Evolutionary conservation across 176 grass and related monocot genomes (phyloP), one percentile per base, ranked within the genome.

Genomic region (Aegilops sharonensis): DNA sequence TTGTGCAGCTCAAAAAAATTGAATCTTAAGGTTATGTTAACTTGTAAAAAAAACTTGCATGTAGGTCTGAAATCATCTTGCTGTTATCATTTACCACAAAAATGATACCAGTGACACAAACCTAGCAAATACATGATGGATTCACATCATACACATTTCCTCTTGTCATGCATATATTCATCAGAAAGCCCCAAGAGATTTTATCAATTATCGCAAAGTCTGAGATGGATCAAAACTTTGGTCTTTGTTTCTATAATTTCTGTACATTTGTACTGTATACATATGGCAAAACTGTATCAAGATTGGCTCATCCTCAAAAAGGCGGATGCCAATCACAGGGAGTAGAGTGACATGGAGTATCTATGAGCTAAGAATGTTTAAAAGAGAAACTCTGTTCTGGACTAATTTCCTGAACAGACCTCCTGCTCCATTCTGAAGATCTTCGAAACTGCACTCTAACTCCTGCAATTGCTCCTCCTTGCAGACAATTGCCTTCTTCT

Each of bases 391-490:
- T 45, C 72, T 83, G 42, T 14, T 43, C 52, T 88, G 80, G 80
- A 88, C 42, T 62, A 88, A 14, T 68, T 21, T 64, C 63, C 73
- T 63, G 36, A 89, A 84, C 17, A 79, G 21, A 42, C 9, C 13
- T 29, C 23, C 67, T 15, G 64, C 34, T 89, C 43, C 52, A 10
- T 3, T 50, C 81, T 89, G 63, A 17, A 89, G 81, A 30, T 40
- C 87, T 64, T 11, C 37, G 4, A 84, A 78, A 25, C 30, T 76
- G 60, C 63, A 48, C 82, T 85, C 83, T 9, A 85, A 29, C 42
- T 25, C 50, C 57, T 81, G 77, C 82, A 89, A 63, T 43, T 89
- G 77, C 23, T 75, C 65, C 83, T 78, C 88, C 6, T 54, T 23
- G 17, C 42, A 81, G 13, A 62, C 68, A 34, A 77, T 32, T 40